These are phyloP conservation scores for Phytophthora syringae DNA, from an alignment of 352 stramenopile genomes.

Conservation along the genomic window DNA sequence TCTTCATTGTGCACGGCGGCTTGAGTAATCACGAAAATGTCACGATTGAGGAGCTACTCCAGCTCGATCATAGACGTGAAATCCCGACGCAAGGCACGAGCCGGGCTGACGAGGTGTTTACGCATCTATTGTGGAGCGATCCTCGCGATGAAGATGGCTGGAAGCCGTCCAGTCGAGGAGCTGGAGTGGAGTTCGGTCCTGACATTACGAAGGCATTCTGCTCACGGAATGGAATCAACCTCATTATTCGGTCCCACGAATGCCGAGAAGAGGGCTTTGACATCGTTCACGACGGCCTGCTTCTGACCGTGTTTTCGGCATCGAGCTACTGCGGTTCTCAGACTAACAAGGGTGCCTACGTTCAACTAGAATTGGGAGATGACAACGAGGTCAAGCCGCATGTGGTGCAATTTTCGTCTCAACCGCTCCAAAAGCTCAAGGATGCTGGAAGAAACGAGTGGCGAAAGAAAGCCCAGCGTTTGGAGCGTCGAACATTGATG, in stretches of 20 bases:
- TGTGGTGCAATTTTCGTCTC: conserved; percentile 92
- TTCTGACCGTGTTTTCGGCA: conserved; percentile 93
- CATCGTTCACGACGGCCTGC: conserved; percentile 82
- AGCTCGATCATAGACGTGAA: conserved; percentile 87
- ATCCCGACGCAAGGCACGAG: conserved; percentile 83
- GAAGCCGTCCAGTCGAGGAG: conserved; percentile 77
- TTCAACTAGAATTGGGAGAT: conserved; percentile 68
- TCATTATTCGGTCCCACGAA: conserved; percentile 95
- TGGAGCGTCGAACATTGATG: conserved; percentile 80
- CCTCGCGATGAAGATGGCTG: conserved; percentile 73
- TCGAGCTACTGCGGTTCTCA: conserved; percentile 93
- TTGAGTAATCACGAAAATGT: conserved; percentile 90
- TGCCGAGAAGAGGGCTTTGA: conserved; percentile 93
- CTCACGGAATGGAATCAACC: conserved; percentile 77
- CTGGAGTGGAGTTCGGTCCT: conserved; percentile 93
- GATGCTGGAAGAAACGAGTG: conserved; percentile 78
- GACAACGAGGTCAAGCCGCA: conserved; percentile 88
- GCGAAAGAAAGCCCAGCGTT: conserved; percentile 73
- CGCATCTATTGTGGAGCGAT: conserved; percentile 93
- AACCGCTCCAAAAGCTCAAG: conserved; percentile 78
- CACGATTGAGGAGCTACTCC: conserved; percentile 84
- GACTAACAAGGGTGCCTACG: conserved; percentile 90
- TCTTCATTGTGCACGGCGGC: conserved; percentile 95
- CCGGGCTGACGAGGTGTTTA: conserved; percentile 90
- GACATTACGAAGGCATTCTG: conserved; percentile 94